Base-by-base conservation (phyloP, 192 early-diverging fungal genomes). In the Pilaira anomala region DNA sequence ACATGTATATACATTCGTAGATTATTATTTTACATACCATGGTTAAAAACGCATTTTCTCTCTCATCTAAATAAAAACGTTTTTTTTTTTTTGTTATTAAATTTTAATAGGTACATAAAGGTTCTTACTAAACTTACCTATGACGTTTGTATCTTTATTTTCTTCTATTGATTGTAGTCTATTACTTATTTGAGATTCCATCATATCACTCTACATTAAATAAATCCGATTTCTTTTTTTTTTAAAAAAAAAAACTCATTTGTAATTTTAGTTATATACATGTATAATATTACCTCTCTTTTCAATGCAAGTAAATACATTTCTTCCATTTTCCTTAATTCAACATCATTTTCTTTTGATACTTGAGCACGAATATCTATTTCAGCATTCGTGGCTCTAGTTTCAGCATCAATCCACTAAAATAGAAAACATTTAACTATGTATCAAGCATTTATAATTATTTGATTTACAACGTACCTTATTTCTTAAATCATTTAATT, bases 301-400 rank as follows among this genome's bases (percentile, higher is more conserved):
- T 60, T 48, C 24, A 66, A 41, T 3, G 56, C 29, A 4, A 58
- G 62, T 46, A 69, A 72, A 7, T 78, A 72, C 11, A 69, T 69
- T 3, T 65, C 59, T 66, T 86, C 76, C 56, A 86, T 69, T 41
- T 76, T 73, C 16, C 67, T 68, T 25, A 86, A 65, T 54, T 78
- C 73, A 22, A 14, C 46, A 26, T 78, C 55, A 44, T 77, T 81
- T 29, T 81, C 80, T 29, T 49, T 56, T 0, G 78, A 51, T 12
- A 81, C 73, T 57, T 84, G 80, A 7, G 75, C 71, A 8, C 85
- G 77, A 24, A 82, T 79, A 28, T 78, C 78, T n/a, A 74, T 59
- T 63, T 86, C 85, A 24, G 84, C 72, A 19, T 68, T 62, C 13
- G 80, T 62, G 48, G 65, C 72, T n/a, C 76, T 77, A 42, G 82